phyloP scores from a whole-genome alignment of 2,329 filamentous ascomycete species.

The Phaeoacremonium minimum region DNA sequence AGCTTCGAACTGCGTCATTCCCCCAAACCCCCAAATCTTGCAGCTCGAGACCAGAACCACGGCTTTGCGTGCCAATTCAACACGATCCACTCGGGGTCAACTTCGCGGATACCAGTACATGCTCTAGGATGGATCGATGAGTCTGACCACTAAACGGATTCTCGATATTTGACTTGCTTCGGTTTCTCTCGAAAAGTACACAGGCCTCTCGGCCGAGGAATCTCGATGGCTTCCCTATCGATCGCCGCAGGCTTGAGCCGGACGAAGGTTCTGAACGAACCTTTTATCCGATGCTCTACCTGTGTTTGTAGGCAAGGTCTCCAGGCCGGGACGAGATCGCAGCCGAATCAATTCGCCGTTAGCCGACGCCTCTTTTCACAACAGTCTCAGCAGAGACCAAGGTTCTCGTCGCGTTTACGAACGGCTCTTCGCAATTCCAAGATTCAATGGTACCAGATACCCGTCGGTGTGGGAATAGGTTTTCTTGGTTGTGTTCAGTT shows the following conservation, averaged over 20 bases:
- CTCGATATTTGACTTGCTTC: too few relatives aligned
- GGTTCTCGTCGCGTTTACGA: conserved; percentile 47
- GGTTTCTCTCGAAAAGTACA: too few relatives aligned
- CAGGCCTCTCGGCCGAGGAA: too few relatives aligned
- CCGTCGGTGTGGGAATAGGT: conserved; percentile 77
- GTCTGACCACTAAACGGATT: too few relatives aligned
- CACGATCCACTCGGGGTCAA: too few relatives aligned
- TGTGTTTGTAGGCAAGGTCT: conserved; percentile 7
- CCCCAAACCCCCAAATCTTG: too few relatives aligned
- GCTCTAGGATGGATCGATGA: too few relatives aligned
- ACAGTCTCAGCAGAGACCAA: conserved; percentile 37
- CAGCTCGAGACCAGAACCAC: too few relatives aligned
- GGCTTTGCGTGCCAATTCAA: too few relatives aligned
- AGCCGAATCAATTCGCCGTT: conserved; percentile 11
- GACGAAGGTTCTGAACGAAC: background rate
- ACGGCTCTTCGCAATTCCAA: conserved; percentile 46
- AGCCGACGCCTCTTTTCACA: conserved; percentile 31
- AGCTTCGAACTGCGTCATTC: too few relatives aligned
- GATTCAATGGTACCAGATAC: conserved; percentile 87
- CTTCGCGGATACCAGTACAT: too few relatives aligned
- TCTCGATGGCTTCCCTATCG: background rate
- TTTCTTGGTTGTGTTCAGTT: conserved; percentile 82
- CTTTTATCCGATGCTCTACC: conserved; percentile 7
- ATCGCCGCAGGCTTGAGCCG: background rate
- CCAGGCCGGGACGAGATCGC: conserved; percentile 5